phyloP scores from a whole-genome alignment of 805 yeast genomes.

The Starmerella gropengiesseri region DNA sequence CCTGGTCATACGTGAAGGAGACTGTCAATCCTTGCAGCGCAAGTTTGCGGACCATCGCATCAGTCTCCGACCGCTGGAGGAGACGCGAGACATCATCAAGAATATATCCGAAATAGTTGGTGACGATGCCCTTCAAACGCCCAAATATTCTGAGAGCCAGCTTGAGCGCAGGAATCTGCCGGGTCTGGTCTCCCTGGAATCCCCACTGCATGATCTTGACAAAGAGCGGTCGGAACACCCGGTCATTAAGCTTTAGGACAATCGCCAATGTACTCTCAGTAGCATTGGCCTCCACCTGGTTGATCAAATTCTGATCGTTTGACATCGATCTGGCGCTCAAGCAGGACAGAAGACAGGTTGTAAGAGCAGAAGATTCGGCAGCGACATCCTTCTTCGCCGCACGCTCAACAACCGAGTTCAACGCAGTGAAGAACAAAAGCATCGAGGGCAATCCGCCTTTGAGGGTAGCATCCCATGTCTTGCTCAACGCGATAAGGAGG shows the following conservation, averaged over 20 bases:
- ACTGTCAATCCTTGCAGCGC: constrained; percentile 61
- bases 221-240: constrained; percentile 84
- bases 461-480: constrained; percentile 45
- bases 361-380: constrained; percentile 54
- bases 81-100: constrained; percentile 51
- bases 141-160: constrained; percentile 80
- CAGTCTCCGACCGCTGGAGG: constrained; percentile 28
- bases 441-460: constrained; percentile 35
- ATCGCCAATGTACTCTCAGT: constrained; percentile 61
- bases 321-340: constrained; percentile 44
- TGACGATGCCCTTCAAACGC: constrained; percentile 72
- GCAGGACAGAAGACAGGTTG: constrained; percentile 55
- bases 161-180: constrained; percentile 67
- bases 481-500: constrained; percentile 49
- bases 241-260: constrained; percentile 87
- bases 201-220: constrained; percentile 87
- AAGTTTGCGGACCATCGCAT: constrained; percentile 44
- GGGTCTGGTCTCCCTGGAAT: constrained; percentile 42
- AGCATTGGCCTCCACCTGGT: constrained; percentile 69
- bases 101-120: constrained; percentile 77
- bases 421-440: constrained; percentile 56
- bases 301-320: constrained; percentile 29
- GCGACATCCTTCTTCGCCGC: constrained; percentile 68
- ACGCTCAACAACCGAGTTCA: constrained; percentile 55
- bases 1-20: constrained; percentile 80